Percentiles rank a stretch among this genome's conserved stretches.
These are phyloP conservation scores for Pythium aquatile DNA, from an alignment of 352 stramenopile genomes.

Conservation along the genomic window DNA sequence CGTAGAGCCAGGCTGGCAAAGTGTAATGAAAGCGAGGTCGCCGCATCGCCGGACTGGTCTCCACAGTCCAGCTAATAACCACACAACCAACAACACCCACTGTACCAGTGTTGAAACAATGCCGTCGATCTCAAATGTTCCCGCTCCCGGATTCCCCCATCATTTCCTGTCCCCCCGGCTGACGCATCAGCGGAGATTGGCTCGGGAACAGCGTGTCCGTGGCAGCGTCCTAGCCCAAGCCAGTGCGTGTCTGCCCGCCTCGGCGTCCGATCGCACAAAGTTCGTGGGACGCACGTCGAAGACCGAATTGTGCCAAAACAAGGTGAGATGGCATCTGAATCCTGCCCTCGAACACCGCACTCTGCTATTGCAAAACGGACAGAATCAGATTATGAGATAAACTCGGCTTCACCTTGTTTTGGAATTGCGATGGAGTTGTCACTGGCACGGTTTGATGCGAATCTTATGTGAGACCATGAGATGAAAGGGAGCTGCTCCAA, in stretches of 20 bases:
- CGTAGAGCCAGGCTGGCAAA: neutral
- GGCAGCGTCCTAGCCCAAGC: neutral
- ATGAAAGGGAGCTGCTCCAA: neutral
- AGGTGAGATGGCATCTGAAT: slow-evolving; percentile 4
- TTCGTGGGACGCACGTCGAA: slow-evolving; percentile 5
- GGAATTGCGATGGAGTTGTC: neutral
- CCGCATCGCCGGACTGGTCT: neutral
- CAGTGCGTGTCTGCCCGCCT: slow-evolving; percentile 4
- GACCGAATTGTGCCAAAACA: slow-evolving; percentile 15
- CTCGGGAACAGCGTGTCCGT: neutral
- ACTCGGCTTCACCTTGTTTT: slow-evolving; percentile 11
- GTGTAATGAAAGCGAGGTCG: neutral
- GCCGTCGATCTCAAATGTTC: neutral
- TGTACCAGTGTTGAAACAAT: neutral
- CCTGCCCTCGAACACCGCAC: slow-evolving; percentile 18
- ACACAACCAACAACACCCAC: neutral
- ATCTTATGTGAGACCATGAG: neutral
- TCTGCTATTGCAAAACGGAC: neutral
- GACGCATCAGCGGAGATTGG: neutral
- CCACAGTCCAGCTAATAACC: neutral
- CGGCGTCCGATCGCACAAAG: slow-evolving; percentile 6
- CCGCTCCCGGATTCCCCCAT: neutral
- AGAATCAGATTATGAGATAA: slow-evolving; percentile 4
- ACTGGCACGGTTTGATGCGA: neutral
- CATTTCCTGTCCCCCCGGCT: neutral